Evolutionary conservation across 768 basidiomycete genomes (phyloP), one percentile per base, ranked within the genome.

Genomic region (Panellus pusillus): DNA sequence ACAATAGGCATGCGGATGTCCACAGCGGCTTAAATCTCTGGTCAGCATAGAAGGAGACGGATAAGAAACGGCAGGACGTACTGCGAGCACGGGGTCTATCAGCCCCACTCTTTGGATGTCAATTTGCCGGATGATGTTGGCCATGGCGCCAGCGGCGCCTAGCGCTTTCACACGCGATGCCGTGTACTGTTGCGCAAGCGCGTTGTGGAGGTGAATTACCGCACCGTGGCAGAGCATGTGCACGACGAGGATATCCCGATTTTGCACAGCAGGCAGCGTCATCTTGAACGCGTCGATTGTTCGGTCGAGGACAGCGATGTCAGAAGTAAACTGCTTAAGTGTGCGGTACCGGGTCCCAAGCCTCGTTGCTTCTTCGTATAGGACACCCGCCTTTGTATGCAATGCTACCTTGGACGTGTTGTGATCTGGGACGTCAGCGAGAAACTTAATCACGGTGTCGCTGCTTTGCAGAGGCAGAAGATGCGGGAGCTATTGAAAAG

Each of bases 181-280:
- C 7, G 24, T 6, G 32, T 63, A 54, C 11, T 56, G 41, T 14
- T 57, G 55, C 41, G 45, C 49, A 42, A 63, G 62, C 35, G 57
- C 47, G 24, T 55, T 57, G 41, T 68, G 63, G 7, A 71, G 57
- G 46, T 65, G 66, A 31, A 68, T 67, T 6, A 58, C 61, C 24
- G 69, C 67, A 3, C 61, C 55, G 8, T 57, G 62, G 37, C 62
- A 60, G 31, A 70, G 52, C n/a, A 58, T 65, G 46, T 69, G 67
- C 3, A 65, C 59, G 15, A 66, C 52, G 7, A 66, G 44, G 27
- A 65, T 32, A 31, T 37, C n/a, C 2, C 63, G 62, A 2, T 47
- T 45, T 9, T 60, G 44, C 2, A 54, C 38, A 1, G 55, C 39
- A 5, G 52, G 40, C 8, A 61, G 49, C 42, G 52, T 44, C 6